Evolutionary conservation across 2,329 filamentous ascomycete species (phyloP), one percentile per base, ranked within the genome.

Genomic region (Alternaria consortialis): DNA sequence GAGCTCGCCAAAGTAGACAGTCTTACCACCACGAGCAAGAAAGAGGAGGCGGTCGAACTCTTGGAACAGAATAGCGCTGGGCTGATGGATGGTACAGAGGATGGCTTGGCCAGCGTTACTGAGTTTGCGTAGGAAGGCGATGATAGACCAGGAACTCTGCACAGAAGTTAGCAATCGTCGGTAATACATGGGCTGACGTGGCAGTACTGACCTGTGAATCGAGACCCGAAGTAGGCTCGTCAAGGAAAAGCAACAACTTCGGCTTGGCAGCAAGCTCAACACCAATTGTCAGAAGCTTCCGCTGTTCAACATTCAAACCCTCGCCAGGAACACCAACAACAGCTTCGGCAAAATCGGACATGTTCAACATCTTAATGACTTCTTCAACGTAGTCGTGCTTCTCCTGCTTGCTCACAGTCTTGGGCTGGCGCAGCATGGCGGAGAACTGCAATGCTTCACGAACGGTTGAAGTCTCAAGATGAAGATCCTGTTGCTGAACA

Each of bases 231-330:
- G 82, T 84, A 3, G 53, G 88, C 68, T 89, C 87, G 52, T 89
- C 87, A 8, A 89, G 80, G 77, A 89, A 90, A 2, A 90, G 82
- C 0, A 89, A 77, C 0, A 89, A 81, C 62, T 84, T 84, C 0
- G 90, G 90, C 72, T 90, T 88, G 2, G 90, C 89, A 7, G 89
- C 90, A 13, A 92, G 80, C 72, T 92, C 90, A 9, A 91, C 89
- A 63, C 88, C 90, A 60, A 92, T 92, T 0, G 90, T 91, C 8
- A 91, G 80, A 50, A 89, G 83, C 77, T 92, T 92, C 59, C 87
- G 84, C 74, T 91, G 87, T 74, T 91, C 89, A 5, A 91, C 88
- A 11, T 88, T 88, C 13, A 91, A 80, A 85, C 85, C 87, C 56
- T 83, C 84, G 1, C 88, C 88, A 0, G 87, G 86, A 0, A 86